Base-by-base conservation (phyloP, 1,139 yeast genomes). In the Kazachstania sp. region DNA sequence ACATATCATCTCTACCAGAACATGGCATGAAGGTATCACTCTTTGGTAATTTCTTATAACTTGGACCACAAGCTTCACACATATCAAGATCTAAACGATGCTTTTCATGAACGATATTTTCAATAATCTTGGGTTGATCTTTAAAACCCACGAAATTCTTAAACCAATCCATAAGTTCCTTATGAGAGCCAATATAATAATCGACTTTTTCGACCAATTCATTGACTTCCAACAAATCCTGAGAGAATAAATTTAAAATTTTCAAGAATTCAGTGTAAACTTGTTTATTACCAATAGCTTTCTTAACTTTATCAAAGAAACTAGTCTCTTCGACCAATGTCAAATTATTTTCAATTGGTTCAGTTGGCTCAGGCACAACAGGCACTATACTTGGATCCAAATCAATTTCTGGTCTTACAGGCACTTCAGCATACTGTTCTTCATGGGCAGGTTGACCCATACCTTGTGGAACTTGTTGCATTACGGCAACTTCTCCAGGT, bases 1-100 rank as follows among this genome's bases (percentile, higher is more conserved):
- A 94, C 94, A 94, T 86, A 61, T 90, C 97, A 66, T 94, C 99
- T 57, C 98, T 79, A 23, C 98, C 98, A 9, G 96, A 86, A 61
- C 97, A 90, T 18, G 97, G 97, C 96, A 90, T 88, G 61, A 81
- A 86, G 0, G 96, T 87, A 64, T 92, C 97, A 1, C 94, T 80
- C 60, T 92, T 92, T 29, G 99, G 99, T 46, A 94, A 73, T 59
- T 86, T 80, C 61, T 97, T 79, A 66, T 92, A 92, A 36, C 95
- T 86, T 15, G 97, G 97, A 4, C 98, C 98, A 60, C 81, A 83
- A 3, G 90, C 86, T 63, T 71, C 72, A 69, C 97, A 92, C 56
- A 86, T 73, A 31, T 92, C 81, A 50, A 92, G 75, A 60, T 92
- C 97, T 52, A 94, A 72, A 58, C 85, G 88, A 62, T 88, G 97